Evolutionary conservation across 2,329 filamentous ascomycete genomes (phyloP), one percentile per base, ranked within the genome.

Genomic region (Neobulgaria alba): DNA sequence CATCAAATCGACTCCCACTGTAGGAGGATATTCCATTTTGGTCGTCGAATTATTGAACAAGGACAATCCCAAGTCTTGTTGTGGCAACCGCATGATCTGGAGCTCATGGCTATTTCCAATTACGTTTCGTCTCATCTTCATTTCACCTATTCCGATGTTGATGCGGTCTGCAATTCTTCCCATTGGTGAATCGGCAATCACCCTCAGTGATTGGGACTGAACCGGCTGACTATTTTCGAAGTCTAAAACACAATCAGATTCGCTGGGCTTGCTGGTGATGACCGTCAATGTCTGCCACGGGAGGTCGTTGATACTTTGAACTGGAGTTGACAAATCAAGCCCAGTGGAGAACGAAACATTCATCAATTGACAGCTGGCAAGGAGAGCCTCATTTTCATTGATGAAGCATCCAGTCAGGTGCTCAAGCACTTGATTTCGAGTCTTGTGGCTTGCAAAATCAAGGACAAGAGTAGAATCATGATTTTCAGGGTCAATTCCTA

Each of bases 131-230:
- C 34, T 21, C 33, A 86, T 61, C 51, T 74, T 74, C 51, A 85
- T 58, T 60, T 85, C 81, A n/a, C 82, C 82, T 9, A 80, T 79
- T 1, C 72, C 79, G 53, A 90, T 69, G 51, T 92, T 92, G 56
- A 94, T 70, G 20, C 86, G 75, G 62, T 94, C 87, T 1, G 84
- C 84, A 10, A 92, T 68, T 26, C 80, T 84, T 36, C 85, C 84
- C 51, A 81, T 77, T 43, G 82, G 74, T 49, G 82, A 84, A 40
- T 85, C 78, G 21, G 84, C 69, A 39, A 92, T 72, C 14, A 90
- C 70, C 23, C 85, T 75, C 45, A 93, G 65, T 50, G 73, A 75
- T 51, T 73, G 75, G 54, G 90, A 82, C 0, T 85, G 82, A 41
- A 88, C 68, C 16, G 90, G 77, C 0, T 82, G 85, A 19, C 19